Percentiles rank a stretch among this genome's conserved stretches.
Conservation (phyloP, 1,139 yeast genomes). For the Hyphopichia fennica region DNA sequence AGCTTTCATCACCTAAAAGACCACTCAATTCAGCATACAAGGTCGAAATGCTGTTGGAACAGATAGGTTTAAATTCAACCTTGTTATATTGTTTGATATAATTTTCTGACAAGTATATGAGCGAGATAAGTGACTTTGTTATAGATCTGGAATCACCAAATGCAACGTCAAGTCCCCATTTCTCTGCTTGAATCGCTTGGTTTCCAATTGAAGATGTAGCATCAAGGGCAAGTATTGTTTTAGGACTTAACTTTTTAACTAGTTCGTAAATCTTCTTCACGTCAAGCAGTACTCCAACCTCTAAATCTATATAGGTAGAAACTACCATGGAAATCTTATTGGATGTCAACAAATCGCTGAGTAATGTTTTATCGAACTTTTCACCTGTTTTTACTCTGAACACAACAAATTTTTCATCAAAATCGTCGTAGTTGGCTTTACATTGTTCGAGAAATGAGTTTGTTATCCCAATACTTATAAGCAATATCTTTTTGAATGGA, state of each 20-base stretch:
- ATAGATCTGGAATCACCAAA: slow-evolving; percentile 1
- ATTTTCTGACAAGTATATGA: background rate
- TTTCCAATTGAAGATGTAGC: slow-evolving; percentile 11
- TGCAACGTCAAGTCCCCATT: slow-evolving; percentile 13
- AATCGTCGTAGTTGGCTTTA: background rate
- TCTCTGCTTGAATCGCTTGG: slow-evolving; percentile 11
- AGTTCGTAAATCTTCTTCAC: slow-evolving; percentile 6
- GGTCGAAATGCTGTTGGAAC: background rate
- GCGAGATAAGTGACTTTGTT: background rate
- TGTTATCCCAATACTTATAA: background rate
- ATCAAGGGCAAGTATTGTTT: slow-evolving; percentile 11
- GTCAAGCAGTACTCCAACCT: slow-evolving; percentile 11
- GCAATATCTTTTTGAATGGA: background rate
- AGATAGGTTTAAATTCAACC: background rate
- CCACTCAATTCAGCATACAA: background rate
- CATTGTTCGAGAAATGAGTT: background rate
- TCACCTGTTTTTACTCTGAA: background rate
- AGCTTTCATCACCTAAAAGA: background rate
- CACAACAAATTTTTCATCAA: background rate
- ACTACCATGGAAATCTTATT: background rate
- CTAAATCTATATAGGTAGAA: slow-evolving; percentile 9
- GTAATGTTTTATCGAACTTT: background rate
- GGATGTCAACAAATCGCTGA: background rate
- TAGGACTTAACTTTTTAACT: slow-evolving; percentile 7
- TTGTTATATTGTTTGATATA: background rate